phyloP scores from a whole-genome alignment of 768 basidiomycete genomes.

The Leccinum rimulosum region DNA sequence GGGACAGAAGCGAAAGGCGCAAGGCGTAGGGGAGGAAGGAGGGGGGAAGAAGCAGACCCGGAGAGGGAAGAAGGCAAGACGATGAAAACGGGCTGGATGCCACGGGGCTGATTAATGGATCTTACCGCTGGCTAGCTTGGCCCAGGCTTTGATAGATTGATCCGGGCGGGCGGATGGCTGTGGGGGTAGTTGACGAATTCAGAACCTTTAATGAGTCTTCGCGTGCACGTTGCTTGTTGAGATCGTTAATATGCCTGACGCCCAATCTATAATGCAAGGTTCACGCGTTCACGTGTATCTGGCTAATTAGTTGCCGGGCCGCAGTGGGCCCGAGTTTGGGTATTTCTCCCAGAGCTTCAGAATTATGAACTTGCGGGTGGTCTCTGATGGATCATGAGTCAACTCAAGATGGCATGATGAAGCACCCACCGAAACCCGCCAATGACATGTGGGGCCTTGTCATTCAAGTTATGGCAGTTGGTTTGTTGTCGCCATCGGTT shows the following conservation, averaged over 20 bases:
- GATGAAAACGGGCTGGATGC: slow-evolving; percentile 12
- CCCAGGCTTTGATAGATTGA: neutral
- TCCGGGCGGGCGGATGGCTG: neutral
- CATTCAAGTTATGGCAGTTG: neutral
- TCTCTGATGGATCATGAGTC: slow-evolving; percentile 1
- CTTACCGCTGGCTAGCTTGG: neutral
- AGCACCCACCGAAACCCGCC: slow-evolving; percentile 4
- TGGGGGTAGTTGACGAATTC: neutral
- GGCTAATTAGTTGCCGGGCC: neutral
- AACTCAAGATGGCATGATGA: neutral
- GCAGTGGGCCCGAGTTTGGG: too few species aligned
- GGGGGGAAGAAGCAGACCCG: slow-evolving; percentile 49
- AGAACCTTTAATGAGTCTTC: neutral
- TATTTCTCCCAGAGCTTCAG: neutral
- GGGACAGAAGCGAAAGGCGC: slow-evolving; percentile 61
- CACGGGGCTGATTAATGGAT: neutral
- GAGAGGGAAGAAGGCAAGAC: slow-evolving; percentile 41
- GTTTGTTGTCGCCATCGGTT: neutral
- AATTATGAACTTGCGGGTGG: slow-evolving; percentile 3
- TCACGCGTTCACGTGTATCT: neutral
- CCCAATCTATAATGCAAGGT: neutral
- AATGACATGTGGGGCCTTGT: neutral
- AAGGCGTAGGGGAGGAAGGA: slow-evolving; percentile 30
- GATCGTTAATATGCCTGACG: neutral
- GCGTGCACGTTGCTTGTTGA: neutral